Evolutionary conservation across 2,329 filamentous ascomycete genomes (phyloP).

Genomic region (Neopestalotiopsis rosae): DNA sequence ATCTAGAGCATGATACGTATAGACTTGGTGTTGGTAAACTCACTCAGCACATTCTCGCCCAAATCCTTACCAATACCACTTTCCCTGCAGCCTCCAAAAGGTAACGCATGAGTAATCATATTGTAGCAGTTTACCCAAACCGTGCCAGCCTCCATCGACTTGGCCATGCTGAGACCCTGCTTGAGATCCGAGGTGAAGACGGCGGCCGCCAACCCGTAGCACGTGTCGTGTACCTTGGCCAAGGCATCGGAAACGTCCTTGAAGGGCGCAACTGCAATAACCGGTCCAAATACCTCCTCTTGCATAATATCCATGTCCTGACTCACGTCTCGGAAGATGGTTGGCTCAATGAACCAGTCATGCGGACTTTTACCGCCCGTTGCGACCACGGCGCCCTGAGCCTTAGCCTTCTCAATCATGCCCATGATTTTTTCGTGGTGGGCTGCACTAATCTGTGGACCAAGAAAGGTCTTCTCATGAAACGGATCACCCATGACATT

Average conservation of each 20-base stretch:
- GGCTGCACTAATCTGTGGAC: conserved; percentile 16
- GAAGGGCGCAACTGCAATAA: conserved; percentile 62
- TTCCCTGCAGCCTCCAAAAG: neutral
- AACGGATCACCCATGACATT: conserved; percentile 29
- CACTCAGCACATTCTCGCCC: neutral
- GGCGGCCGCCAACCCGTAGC: neutral
- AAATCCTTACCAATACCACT: neutral
- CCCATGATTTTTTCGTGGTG: neutral
- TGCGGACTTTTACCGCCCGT: conserved; percentile 13
- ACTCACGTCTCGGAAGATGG: conserved; percentile 22
- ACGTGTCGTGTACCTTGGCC: conserved; percentile 61
- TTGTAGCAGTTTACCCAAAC: neutral
- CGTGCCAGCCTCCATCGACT: neutral
- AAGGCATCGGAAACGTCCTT: conserved; percentile 69
- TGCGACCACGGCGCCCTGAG: conserved; percentile 10
- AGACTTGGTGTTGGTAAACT: neutral
- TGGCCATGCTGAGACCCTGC: neutral
- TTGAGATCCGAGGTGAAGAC: neutral
- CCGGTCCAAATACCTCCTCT: conserved; percentile 27
- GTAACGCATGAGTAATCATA: neutral
- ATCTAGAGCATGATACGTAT: neutral
- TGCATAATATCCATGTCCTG: conserved; percentile 18
- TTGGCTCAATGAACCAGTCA: conserved; percentile 23
- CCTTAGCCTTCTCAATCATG: neutral
- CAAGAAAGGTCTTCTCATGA: conserved; percentile 14